Base-by-base conservation (phyloP, 164 flowering plant genomes). In the Piper betle region DNA sequence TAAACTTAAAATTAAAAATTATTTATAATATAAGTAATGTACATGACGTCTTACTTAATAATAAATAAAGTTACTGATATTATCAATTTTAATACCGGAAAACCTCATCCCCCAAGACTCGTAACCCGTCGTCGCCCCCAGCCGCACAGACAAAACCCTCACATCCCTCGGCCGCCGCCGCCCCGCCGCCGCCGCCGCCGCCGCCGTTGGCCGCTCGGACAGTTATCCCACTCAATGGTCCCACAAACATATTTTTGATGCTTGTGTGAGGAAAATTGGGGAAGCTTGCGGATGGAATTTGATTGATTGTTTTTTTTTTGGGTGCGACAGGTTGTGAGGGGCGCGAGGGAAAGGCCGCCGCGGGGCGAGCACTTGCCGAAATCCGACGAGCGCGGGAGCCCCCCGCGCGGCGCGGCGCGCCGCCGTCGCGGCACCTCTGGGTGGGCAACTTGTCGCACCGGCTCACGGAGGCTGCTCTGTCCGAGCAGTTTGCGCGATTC, bases 341-440 rank as follows among this genome's bases (percentile, higher is more conserved):
- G 78, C 63, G 82, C 80, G 53, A 73, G 85, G 59, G 86, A 79
- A 37, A 77, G 85, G 37, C 39, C 41, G 37, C 39, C 41, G 15
- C 76, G 80, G 3, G 69, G 77, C 66, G 84, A 78, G 11, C 68
- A 66, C 52, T 62, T 77, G 16, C 63, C 77, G 20, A 77, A 83
- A 58, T 73, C 74, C 10, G 83, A 74, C 39, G 85, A 79, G 55
- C 71, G 64, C 62, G 55, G 69, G 40, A 64, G 68, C 16, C 63
- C 16, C 63, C 61, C 52, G 76, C 71, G 10, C 74, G 77, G 19
- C 59, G 58, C 41, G 76, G 58, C 42, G 71, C 72, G 15, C 89
- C 88, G 5, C 85, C 96, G 0, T 89, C 96, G 0, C 71, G 98
- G 37, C 89, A 84, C 68, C 84, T 92, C 6, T 92, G 98, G 98